Evolutionary conservation across 2,329 filamentous ascomycete species (phyloP).

Genomic region (Fusarium aywerte): DNA sequence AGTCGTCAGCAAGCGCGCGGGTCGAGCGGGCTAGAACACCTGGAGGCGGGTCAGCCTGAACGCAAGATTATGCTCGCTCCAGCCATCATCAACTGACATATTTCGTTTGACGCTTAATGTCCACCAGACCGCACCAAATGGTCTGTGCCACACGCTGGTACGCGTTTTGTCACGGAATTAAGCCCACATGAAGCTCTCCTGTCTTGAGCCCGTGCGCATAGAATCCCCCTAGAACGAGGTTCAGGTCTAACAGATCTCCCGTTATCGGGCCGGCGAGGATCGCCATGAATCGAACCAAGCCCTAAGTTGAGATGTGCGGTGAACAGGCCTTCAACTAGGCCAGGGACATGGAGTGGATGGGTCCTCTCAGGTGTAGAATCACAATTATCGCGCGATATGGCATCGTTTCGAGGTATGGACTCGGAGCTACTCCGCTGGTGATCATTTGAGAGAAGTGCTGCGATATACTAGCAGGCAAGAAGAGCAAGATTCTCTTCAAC

Average conservation of each 20-base stretch:
- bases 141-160: constrained; percentile 36
- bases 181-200: constrained; percentile 18
- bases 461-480: not conserved
- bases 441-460: not conserved
- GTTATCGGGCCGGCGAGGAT: constrained; percentile 41
- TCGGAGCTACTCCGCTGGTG: constrained; percentile 17
- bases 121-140: constrained; percentile 22
- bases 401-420: constrained; percentile 1
- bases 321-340: constrained; percentile 29
- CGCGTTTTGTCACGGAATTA: constrained; percentile 27
- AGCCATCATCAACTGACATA: constrained; percentile 43
- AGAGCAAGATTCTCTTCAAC: not conserved
- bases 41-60: constrained; percentile 32
- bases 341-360: constrained; percentile 5
- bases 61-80: constrained; percentile 32
- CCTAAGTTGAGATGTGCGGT: constrained; percentile 41
- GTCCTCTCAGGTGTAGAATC: not conserved
- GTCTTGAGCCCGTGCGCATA: constrained; percentile 19
- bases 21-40: constrained; percentile 13
- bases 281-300: constrained; percentile 29
- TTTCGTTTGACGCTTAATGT: constrained; percentile 22
- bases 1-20: constrained; percentile 14
- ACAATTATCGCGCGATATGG: not conserved
- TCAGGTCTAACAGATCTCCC: constrained; percentile 40
- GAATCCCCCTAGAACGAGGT: constrained; percentile 25